Evolutionary conservation across 176 grass and related monocot species (phyloP), one percentile per base, ranked within the genome.

Genomic region (Oryza coarctata): DNA sequence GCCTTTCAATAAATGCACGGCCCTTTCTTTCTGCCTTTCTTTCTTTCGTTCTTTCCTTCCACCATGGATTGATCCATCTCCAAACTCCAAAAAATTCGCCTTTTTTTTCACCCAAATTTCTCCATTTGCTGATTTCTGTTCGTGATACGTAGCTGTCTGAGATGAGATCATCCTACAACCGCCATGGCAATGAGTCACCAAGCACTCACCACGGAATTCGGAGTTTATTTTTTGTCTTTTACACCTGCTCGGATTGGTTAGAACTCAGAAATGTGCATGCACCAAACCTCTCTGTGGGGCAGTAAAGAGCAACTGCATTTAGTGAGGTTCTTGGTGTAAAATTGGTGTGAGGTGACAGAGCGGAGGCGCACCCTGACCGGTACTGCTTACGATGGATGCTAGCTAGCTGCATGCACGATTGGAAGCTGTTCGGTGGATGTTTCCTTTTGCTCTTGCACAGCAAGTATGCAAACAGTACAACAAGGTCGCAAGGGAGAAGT

Each of bases 1-100:
- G 9, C 25, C 27, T 55, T 77, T 82, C 40, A 70, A 76, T 77
- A 64, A 77, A 64, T 68, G 79, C 49, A 55, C 5, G 20, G n/a
- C 35, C 5, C 62, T 28, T 35, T n/a, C n/a, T 25, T 49, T 17
- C 6, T 26, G 3, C 77, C 17, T n/a, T n/a, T n/a, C n/a, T n/a
- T n/a, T n/a, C n/a, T n/a, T n/a, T n/a, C n/a, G n/a, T n/a, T n/a
- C n/a, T 28, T 15, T 12, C 18, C 4, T 41, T 57, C 74, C 22
- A 2, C 52, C 17, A 22, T 57, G 52, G 20, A 57, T n/a, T n/a
- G n/a, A n/a, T 57, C 20, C 52, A 57, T n/a, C 45, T 50, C 52
- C 52, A n/a, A 60, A 23, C 55, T 60, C 55, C 7, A 23, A 10
- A 25, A 60, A 38, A 67, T 32, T 50, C n/a, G n/a, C 39, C 32